Conservation (phyloP, 345 rosid genomes). For the Toxicodendron radicans region DNA sequence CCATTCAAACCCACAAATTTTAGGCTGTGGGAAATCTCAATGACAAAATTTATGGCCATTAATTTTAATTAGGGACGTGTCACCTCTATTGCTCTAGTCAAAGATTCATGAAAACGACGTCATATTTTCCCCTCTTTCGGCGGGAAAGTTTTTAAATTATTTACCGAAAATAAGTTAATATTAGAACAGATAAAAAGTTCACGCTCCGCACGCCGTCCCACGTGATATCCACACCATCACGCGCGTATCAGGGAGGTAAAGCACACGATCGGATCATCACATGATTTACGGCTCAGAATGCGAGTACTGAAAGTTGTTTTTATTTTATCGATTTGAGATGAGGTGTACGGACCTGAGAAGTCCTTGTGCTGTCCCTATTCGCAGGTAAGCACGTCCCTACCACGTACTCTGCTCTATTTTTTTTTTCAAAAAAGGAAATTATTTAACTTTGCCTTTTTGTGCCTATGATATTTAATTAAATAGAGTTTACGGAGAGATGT, state of each 20-base stretch:
- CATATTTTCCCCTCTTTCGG: slow-evolving; percentile 16
- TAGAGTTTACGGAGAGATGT: slow-evolving; percentile 14
- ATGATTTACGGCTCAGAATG: background rate
- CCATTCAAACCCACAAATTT: background rate
- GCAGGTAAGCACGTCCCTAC: slow-evolving; percentile 29
- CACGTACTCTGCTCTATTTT: background rate
- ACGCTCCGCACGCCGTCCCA: slow-evolving; percentile 24
- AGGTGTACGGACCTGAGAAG: slow-evolving; percentile 11
- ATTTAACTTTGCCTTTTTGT: background rate
- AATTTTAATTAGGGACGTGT: background rate
- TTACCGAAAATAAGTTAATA: background rate
- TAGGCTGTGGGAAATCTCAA: background rate
- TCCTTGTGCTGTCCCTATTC: slow-evolving; percentile 17
- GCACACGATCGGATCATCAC: background rate
- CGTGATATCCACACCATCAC: background rate
- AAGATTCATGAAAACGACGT: slow-evolving; percentile 14
- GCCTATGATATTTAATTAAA: slow-evolving; percentile 15
- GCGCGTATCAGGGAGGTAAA: background rate
- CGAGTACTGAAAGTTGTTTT: background rate
- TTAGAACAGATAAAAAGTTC: background rate
- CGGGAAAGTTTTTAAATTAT: slow-evolving; percentile 9
- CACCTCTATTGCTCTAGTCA: background rate
- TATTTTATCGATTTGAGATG: background rate
- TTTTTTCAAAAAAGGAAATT: too few species aligned
- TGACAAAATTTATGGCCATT: background rate